These are phyloP conservation scores for Mortierella claussenii DNA, from an alignment of 192 early-diverging fungal species.

Conservation along the genomic window DNA sequence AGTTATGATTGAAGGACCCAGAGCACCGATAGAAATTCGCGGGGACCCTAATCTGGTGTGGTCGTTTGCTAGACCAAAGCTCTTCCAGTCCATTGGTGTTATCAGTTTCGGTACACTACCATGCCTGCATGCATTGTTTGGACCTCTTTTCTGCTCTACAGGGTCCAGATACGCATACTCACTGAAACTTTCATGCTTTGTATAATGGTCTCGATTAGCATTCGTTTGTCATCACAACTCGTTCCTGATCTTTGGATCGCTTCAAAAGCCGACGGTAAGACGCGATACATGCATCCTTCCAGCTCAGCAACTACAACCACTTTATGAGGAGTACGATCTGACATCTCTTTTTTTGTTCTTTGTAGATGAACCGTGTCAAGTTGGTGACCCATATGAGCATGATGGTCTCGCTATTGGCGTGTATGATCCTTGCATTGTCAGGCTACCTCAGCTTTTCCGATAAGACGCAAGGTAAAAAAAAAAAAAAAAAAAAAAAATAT, in stretches of 20 bases:
- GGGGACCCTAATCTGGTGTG: constrained; percentile 55
- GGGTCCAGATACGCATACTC: too few species aligned
- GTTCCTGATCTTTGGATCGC: constrained; percentile 89
- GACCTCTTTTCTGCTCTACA: too few species aligned
- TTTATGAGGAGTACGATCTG: too few species aligned
- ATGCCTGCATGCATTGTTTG: too few species aligned
- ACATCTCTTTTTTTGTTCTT: background rate
- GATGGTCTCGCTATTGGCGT: constrained; percentile 72
- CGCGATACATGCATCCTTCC: background rate
- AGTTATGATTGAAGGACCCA: constrained; percentile 76
- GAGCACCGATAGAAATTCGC: constrained; percentile 60
- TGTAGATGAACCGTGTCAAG: constrained; percentile 81
- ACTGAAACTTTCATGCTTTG: too few species aligned
- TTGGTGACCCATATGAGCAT: constrained; percentile 86
- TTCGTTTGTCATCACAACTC: constrained; percentile 98
- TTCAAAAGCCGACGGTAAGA: constrained; percentile 77
- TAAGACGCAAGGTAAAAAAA: constrained; percentile 85
- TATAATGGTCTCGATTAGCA: constrained; percentile 52
- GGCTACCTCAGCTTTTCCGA: constrained; percentile 87
- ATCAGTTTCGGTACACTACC: constrained; percentile 92
- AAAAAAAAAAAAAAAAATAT: too few species aligned
- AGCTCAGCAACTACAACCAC: too few species aligned
- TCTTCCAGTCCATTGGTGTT: constrained; percentile 87
- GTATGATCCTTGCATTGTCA: constrained; percentile 74
- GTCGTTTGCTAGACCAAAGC: constrained; percentile 58